Percentiles rank a stretch among this genome's conserved stretches.
phyloP scores from a whole-genome alignment of 805 yeast genomes.

The Metahyphopichia silvanorum region DNA sequence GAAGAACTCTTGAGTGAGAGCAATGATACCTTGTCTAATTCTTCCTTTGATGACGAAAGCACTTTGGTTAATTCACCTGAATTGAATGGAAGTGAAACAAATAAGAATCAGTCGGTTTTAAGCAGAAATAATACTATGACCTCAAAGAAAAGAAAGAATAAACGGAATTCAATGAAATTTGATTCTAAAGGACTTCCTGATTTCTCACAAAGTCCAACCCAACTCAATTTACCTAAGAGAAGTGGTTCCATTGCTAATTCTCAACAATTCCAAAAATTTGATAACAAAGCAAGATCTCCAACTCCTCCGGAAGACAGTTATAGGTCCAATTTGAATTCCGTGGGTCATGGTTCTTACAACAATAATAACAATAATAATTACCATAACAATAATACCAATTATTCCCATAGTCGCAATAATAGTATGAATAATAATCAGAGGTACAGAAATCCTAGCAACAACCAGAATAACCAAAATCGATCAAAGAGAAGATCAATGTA shows the following conservation, averaged over 20 bases:
- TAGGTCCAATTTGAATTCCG: too few species aligned
- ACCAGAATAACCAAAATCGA: conserved; percentile 11
- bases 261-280: conserved; percentile 2
- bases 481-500: conserved; percentile 31
- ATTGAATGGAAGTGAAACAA: conserved; percentile 2
- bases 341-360: conserved; percentile 5
- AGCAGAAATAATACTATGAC: conserved; percentile 15
- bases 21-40: conserved; percentile 25
- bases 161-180: conserved; percentile 30
- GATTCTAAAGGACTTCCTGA: conserved; percentile 13
- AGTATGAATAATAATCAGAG: conserved; percentile 8
- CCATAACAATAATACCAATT: conserved; percentile 6
- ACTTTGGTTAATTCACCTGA: conserved; percentile 20
- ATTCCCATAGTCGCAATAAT: too few species aligned
- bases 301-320: conserved; percentile 19
- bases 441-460: conserved; percentile 6
- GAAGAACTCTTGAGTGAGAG: conserved; percentile 32
- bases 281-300: conserved; percentile 17
- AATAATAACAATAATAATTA: conserved; percentile 6
- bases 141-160: conserved; percentile 27
- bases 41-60: conserved; percentile 33
- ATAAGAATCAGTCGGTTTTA: conserved; percentile 2
- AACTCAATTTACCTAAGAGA: conserved; percentile 16
- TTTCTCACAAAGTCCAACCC: conserved; percentile 12
- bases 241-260: conserved; percentile 1